Base-by-base conservation (phyloP, 306 rosid genomes). In the Citrullus mucosospermus region DNA sequence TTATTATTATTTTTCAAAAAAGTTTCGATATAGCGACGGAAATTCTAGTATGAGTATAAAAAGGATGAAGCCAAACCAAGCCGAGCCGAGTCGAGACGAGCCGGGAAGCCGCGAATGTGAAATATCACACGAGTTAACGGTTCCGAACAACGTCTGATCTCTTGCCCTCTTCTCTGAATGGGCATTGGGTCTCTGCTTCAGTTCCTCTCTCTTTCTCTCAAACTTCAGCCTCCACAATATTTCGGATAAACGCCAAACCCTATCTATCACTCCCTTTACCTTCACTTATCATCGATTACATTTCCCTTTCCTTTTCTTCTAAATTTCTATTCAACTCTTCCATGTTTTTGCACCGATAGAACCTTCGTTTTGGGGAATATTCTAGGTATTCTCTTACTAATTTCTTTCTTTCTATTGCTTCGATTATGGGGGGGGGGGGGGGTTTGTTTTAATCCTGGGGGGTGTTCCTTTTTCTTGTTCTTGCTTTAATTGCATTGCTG, bases 171-270 rank as follows among this genome's bases (percentile, higher is more conserved):
- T 48, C 77, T 53, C 16, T 72, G 8, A 73, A 73, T 73, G 78
- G 78, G 48, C 44, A 73, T 73, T 73, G 78, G 30, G 61, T 73
- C 78, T 73, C 78, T 73, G 78, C 53, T 73, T 73, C 78, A 53
- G 78, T 73, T 30, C 76, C 76, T 44, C 38, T 70, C 76, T 70
- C 10, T 46, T 15, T 53, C 57, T 53, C 57, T 55, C 7, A 48
- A 53, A 73, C 16, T 73, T 54, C 78, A 73, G 62, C 61, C 44
- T 73, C 62, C 32, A 8, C 73, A 39, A 50, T 51, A 7, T 30
- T 30, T 53, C 36, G 17, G 30, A 73, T 51, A 73, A 56, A 25
- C 44, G 3, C 60, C 15, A 73, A 73, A 73, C 78, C 78, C 78
- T 73, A 73, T 51, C 44, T 73, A 0, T 50, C 77, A 48, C 62